Evolutionary conservation across 2,329 filamentous ascomycete genomes (phyloP).

Genomic region (Trichoderma atroviride): DNA sequence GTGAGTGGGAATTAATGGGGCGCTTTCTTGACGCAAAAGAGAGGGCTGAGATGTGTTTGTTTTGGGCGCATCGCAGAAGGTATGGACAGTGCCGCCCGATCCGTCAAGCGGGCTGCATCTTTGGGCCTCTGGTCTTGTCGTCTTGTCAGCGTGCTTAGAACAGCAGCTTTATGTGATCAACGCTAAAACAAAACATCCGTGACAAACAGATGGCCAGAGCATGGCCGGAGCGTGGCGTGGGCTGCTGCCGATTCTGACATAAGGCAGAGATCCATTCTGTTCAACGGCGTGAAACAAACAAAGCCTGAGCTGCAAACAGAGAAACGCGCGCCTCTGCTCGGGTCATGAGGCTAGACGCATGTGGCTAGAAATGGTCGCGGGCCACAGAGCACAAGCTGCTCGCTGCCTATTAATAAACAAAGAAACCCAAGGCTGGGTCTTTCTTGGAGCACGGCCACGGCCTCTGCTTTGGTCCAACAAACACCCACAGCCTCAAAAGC

Average conservation of each 20-base stretch:
- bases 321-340: slow-evolving; percentile 10
- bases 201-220: background rate
- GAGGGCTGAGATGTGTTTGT: background rate
- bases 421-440: background rate
- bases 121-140: background rate
- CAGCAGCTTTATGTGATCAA: background rate
- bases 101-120: background rate
- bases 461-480: background rate
- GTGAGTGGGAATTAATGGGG: background rate
- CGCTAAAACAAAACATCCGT: slow-evolving; percentile 10
- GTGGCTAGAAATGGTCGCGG: background rate
- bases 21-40: background rate
- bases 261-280: background rate
- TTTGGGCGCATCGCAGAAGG: background rate
- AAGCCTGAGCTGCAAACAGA: background rate
- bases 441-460: background rate
- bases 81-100: slow-evolving; percentile 13
- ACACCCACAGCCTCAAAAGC: slow-evolving; percentile 13
- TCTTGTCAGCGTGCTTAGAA: slow-evolving; percentile 1
- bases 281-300: background rate
- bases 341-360: background rate
- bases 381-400: background rate
- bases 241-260: background rate
- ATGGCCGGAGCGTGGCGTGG: background rate
- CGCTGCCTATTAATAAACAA: background rate